Percentiles rank a stretch among this genome's conserved stretches.
Conservation (phyloP, 805 yeast genomes). For the Candida tibetensis region DNA sequence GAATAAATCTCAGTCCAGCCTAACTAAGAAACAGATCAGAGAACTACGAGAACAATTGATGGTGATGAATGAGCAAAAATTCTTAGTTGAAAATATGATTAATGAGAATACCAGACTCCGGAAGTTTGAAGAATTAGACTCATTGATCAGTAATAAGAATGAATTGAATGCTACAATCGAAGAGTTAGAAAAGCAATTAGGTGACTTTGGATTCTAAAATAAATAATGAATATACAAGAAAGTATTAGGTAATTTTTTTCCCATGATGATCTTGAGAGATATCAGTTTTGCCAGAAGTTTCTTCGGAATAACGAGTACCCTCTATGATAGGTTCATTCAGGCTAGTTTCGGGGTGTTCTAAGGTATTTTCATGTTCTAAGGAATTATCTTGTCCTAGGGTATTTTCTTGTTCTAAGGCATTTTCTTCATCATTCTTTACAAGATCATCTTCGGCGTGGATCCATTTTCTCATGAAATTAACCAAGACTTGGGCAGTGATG, state of each 20-base stretch:
- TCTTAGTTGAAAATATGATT: slow-evolving; percentile 64
- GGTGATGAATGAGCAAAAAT: slow-evolving; percentile 84
- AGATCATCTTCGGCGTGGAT: slow-evolving; percentile 38
- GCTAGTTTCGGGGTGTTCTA: no score
- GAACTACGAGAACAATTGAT: slow-evolving; percentile 68
- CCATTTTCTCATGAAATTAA: slow-evolving; percentile 70
- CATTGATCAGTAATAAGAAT: slow-evolving; percentile 53
- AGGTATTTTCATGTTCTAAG: no score
- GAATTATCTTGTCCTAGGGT: no score
- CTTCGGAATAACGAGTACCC: not conserved
- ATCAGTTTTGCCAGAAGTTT: no score
- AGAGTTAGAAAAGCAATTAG: slow-evolving; percentile 48
- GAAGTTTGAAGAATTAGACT: slow-evolving; percentile 70
- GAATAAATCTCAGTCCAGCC: slow-evolving; percentile 8
- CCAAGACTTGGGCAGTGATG: slow-evolving; percentile 70
- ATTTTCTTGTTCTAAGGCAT: no score
- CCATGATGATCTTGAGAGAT: no score
- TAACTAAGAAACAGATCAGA: slow-evolving; percentile 54
- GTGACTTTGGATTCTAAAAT: slow-evolving; percentile 46
- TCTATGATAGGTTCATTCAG: not conserved
- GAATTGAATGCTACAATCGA: slow-evolving; percentile 55
- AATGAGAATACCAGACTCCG: slow-evolving; percentile 61
- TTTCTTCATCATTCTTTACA: slow-evolving; percentile 9
- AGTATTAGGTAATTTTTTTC: no score
- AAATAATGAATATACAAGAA: no score